Conservation (phyloP, 805 yeast genomes). For the Schwanniomyces yamadae region DNA sequence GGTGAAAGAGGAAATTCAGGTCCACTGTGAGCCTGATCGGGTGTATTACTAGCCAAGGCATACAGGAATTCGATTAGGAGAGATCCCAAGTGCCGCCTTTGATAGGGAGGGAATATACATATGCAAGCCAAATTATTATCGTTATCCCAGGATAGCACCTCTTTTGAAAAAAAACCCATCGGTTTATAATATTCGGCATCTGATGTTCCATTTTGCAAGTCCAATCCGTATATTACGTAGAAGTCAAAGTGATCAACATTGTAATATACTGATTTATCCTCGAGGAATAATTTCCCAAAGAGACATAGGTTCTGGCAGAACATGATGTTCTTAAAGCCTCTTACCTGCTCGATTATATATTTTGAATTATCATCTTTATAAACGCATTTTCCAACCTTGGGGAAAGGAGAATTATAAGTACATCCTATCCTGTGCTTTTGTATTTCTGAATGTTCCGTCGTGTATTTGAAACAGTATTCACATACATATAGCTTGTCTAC, state of each 20-base stretch:
- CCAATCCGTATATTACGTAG: conserved; percentile 63
- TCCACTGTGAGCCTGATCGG: conserved; percentile 68
- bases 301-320: conserved; percentile 82
- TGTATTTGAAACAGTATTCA: conserved; percentile 80
- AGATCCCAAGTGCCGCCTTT: conserved; percentile 73
- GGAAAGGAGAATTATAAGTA: conserved; percentile 25
- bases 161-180: conserved; percentile 93
- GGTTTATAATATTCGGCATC: conserved; percentile 38
- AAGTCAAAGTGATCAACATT: conserved; percentile 77
- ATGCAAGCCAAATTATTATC: conserved; percentile 87
- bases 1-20: conserved; percentile 91
- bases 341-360: conserved; percentile 58
- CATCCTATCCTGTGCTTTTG: conserved; percentile 52
- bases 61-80: conserved; percentile 82
- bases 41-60: conserved; percentile 54
- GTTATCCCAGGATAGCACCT: conserved; percentile 70
- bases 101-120: conserved; percentile 89
- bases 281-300: conserved; percentile 84
- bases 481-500: conserved; percentile 67
- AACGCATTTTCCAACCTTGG: conserved; percentile 62
- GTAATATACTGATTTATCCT: conserved; percentile 85
- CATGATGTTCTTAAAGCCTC: conserved; percentile 61
- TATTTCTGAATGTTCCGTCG: conserved; percentile 47
- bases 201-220: conserved; percentile 11
- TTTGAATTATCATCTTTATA: conserved; percentile 56